Percentiles rank a stretch among this genome's conserved stretches.
phyloP scores from a whole-genome alignment of 495 filamentous ascomycete genomes.

The Podospora conica region DNA sequence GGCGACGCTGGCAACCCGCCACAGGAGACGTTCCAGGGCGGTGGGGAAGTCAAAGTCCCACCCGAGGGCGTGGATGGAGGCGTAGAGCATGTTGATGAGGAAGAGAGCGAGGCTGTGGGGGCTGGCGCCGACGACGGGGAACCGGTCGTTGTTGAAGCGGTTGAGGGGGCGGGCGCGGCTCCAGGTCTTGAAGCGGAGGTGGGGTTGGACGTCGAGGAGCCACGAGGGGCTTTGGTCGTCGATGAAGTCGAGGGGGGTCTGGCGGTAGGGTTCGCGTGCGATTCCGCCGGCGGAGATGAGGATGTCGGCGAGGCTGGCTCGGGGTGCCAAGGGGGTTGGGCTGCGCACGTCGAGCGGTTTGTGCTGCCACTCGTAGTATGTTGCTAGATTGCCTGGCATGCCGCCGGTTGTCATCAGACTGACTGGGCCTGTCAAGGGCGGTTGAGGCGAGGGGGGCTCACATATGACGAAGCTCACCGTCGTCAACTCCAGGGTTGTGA shows the following conservation, averaged over 20 bases:
- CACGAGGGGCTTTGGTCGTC: constrained; percentile 13
- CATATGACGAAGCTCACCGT: constrained; percentile 12
- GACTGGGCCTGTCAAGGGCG: too few species aligned
- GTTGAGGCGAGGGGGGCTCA: too few species aligned
- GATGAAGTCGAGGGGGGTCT: constrained; percentile 17
- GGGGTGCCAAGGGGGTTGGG: background rate
- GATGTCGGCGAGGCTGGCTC: background rate
- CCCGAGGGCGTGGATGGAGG: constrained; percentile 30
- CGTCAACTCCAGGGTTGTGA: constrained; percentile 16
- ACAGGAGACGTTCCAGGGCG: constrained; percentile 22
- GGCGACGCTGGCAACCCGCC: too few species aligned
- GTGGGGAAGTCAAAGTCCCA: constrained; percentile 40
- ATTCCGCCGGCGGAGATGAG: background rate
- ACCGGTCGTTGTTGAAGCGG: constrained; percentile 16
- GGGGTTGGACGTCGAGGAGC: constrained; percentile 12
- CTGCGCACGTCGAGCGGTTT: constrained; percentile 10
- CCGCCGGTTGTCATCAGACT: too few species aligned
- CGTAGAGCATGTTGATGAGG: constrained; percentile 18
- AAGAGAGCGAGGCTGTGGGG: constrained; percentile 10
- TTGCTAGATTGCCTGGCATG: too few species aligned
- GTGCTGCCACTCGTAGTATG: constrained; percentile 7
- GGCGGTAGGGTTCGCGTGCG: background rate
- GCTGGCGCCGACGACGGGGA: constrained; percentile 6
- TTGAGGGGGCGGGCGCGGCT: constrained; percentile 9
- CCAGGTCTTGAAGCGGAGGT: constrained; percentile 4